Base-by-base conservation (phyloP, 345 rosid species). In the Hirschfeldia incana region DNA sequence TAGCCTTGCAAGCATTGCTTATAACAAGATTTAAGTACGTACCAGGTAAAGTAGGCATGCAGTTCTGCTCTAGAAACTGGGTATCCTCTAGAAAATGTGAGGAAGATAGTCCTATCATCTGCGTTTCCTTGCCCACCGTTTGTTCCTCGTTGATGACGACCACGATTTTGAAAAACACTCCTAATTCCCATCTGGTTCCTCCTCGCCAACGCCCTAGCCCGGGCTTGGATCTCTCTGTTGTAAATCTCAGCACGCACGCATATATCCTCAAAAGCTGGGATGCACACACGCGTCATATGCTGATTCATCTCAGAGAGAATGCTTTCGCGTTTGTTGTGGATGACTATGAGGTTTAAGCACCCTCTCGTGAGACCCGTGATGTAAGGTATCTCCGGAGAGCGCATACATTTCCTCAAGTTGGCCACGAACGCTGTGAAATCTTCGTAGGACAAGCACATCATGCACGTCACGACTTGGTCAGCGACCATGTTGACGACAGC, bases 201-300 rank as follows among this genome's bases (percentile, higher is more conserved):
- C 57, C 5, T 2, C 57, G 21, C 2, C 2, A n/a, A n/a, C 21
- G 57, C 21, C 8, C 1, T 44, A 4, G 0, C 8, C 57, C 57
- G 5, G 8, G 1, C 8, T n/a, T 51, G 21, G n/a, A 51, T 28
- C 57, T 7, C 37, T 72, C 5, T 65, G 10, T 2, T 26, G 8
- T 8, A 8, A 55, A n/a, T 37, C 58, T 30, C 69, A 59, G 78
- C 82, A 1, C 8, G 21, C 12, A 9, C 8, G 4, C 60, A 8
- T 30, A 90, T 80, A 74, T 92, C 97, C 1, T 72, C 68, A 6
- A 92, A 89, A 29, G 88, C 92, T 63, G 85, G 81, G 4, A 51
- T n/a, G 39, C 94, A 92, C 13, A 90, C 78, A 7, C 86, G 76
- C 7, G 17, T 70, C 2, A 85, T 37, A 4, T 84, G 83, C 62